A percentile compares a stretch with the other conserved stretches of the same genome.
Conservation (phyloP, 2,329 filamentous ascomycete genomes). For the Macroventuria anomochaeta region DNA sequence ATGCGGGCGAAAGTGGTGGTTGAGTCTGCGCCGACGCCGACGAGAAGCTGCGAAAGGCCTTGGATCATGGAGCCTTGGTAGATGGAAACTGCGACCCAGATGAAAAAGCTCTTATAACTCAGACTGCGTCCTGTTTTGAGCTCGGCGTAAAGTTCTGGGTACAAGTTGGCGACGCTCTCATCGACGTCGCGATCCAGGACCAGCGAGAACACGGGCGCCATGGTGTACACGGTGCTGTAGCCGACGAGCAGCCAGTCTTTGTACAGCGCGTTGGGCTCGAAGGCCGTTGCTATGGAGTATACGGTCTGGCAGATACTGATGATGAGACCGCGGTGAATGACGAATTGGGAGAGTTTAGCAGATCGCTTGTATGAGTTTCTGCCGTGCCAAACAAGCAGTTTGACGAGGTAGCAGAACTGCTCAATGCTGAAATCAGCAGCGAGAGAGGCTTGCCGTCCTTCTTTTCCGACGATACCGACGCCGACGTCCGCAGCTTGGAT, state of each 20-base stretch:
- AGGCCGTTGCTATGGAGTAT: conserved; percentile 90
- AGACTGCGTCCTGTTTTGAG: conserved; percentile 87
- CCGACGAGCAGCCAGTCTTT: conserved; percentile 94
- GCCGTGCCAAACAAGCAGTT: conserved; percentile 98
- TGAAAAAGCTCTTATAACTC: conserved; percentile 92
- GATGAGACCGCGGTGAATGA: conserved; percentile 95
- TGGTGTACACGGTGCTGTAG: conserved; percentile 95
- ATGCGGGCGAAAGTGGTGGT: conserved; percentile 59
- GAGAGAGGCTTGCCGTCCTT: conserved; percentile 90
- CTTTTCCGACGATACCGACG: conserved; percentile 97
- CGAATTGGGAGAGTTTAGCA: conserved; percentile 95
- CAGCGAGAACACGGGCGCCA: conserved; percentile 87
- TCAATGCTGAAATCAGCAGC: conserved; percentile 97
- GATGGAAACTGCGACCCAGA: conserved; percentile 93
- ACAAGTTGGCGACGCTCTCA: conserved; percentile 89
- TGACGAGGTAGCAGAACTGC: conserved; percentile 93
- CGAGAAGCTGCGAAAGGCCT: conserved; percentile 87
- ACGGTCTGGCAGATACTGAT: conserved; percentile 96
- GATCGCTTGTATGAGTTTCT: conserved; percentile 96
- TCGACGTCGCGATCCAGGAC: conserved; percentile 96
- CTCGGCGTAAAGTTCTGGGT: conserved; percentile 97
- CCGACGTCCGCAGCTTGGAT: conserved; percentile 98
- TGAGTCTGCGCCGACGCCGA: conserved; percentile 65
- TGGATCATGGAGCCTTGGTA: conserved; percentile 97
- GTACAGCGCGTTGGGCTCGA: conserved; percentile 93